phyloP scores from a whole-genome alignment of 2,329 filamentous ascomycete species.

The Cryphonectria radicalis region DNA sequence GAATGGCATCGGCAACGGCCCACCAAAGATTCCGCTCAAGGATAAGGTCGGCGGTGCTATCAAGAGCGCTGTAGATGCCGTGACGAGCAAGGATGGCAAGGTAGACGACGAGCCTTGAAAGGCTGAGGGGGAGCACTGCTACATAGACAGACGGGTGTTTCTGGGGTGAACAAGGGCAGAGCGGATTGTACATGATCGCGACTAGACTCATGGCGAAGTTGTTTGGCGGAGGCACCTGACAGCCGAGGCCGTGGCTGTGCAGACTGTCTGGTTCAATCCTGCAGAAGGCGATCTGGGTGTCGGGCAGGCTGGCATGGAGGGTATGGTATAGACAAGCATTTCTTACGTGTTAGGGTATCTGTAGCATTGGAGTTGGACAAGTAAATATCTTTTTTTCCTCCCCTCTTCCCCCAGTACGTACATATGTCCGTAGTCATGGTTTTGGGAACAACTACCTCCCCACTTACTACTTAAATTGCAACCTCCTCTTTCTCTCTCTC shows the following conservation, averaged over 20 bases:
- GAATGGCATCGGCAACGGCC: constrained; percentile 30
- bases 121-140: constrained; percentile 15
- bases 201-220: neutral
- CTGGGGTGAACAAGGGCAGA: neutral
- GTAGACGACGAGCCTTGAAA: constrained; percentile 17
- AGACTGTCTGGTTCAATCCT: neutral
- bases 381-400: neutral
- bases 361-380: constrained; percentile 18
- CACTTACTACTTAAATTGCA: neutral
- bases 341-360: constrained; percentile 9
- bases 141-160: neutral
- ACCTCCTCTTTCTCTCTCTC: neutral
- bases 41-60: constrained; percentile 25
- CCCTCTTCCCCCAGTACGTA: neutral
- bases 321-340: constrained; percentile 3
- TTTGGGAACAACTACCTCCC: too few relatives aligned
- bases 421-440: neutral
- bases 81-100: constrained; percentile 11
- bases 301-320: neutral
- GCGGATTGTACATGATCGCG: neutral
- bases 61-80: constrained; percentile 24
- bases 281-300: neutral
- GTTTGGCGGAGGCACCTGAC: neutral
- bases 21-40: constrained; percentile 28
- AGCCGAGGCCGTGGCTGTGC: neutral